Base-by-base conservation (phyloP, 345 rosid genomes). In the Moricandia moricandioides region DNA sequence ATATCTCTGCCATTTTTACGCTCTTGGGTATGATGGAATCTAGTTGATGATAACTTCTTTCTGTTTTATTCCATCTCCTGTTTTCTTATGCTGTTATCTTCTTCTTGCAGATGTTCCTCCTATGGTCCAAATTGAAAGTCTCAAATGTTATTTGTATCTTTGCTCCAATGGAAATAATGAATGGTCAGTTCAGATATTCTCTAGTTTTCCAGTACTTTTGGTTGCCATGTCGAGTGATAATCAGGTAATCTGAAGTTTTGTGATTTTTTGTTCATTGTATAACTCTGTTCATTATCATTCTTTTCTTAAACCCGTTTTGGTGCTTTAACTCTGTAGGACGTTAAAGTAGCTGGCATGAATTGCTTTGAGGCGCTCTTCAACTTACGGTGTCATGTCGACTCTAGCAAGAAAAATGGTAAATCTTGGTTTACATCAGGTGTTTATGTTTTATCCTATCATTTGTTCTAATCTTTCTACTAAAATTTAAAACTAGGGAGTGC, bases 361-460 rank as follows among this genome's bases (percentile, higher is more conserved):
- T 95, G 97, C 83, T 66, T 90, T 63, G 97, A 92, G 81, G 86
- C 81, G 62, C 72, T 90, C 59, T 79, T 70, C 75, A 71, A 83
- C 39, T 65, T 91, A 62, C 83, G 88, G 66, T 73, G 83, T 52
- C 88, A 78, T 49, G 82, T 84, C 51, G 91, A 91, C 81, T 85
- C 89, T 73, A 84, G 91, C 86, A 90, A 90, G 86, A 95, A 86
- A 85, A 91, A 94, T 88, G 98, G 98, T 94, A 84, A 52, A 62
- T 54, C 52, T 67, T 69, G 0, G 71, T 73, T 62, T 62, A 56
- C 67, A 21, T 73, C 24, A 12, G 37, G 24, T 14, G 45, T 61
- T 29, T 76, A 59, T 17, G 34, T 37, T 64, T 55, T 62, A 13
- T 68, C 71, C 21, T 34, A 13, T 17, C 64, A 51, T 29, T 57